These are phyloP conservation scores for Pythium folliculosum DNA, from an alignment of 352 stramenopile species.

Conservation along the genomic window DNA sequence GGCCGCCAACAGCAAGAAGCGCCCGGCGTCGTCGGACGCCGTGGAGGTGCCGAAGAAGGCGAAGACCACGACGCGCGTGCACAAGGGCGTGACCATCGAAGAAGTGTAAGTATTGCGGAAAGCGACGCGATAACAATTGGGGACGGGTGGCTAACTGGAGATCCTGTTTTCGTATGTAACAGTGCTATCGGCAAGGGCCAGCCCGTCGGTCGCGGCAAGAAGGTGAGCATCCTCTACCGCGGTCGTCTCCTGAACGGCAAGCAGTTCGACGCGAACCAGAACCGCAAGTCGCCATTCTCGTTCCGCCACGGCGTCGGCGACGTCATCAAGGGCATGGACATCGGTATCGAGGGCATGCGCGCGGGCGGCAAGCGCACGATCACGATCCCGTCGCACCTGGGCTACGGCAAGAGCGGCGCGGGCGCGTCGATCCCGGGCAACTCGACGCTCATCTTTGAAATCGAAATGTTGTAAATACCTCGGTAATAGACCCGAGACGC, in stretches of 20 bases:
- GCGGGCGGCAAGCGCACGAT: conserved; percentile 92
- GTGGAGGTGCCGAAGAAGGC: conserved; percentile 80
- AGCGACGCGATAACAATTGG: background rate
- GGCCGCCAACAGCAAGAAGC: conserved; percentile 64
- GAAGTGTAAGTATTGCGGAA: conserved; percentile 49
- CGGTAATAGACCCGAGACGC: conserved; percentile 19
- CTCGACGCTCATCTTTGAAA: conserved; percentile 94
- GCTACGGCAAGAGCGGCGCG: conserved; percentile 89
- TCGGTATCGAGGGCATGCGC: conserved; percentile 91
- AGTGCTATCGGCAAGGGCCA: conserved; percentile 76
- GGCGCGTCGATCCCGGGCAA: conserved; percentile 88
- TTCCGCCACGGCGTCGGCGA: conserved; percentile 87
- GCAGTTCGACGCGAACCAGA: conserved; percentile 81
- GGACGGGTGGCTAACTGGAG: background rate
- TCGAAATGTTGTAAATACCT: conserved; percentile 83
- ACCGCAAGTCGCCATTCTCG: conserved; percentile 83
- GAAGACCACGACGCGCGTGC: conserved; percentile 50
- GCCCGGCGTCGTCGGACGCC: conserved; percentile 50
- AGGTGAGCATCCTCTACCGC: conserved; percentile 83
- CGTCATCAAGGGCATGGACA: conserved; percentile 96
- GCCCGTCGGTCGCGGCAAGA: conserved; percentile 54
- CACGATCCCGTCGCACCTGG: conserved; percentile 92
- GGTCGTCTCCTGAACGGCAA: conserved; percentile 83
- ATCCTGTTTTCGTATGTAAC: conserved; percentile 5
- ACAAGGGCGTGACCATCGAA: conserved; percentile 85